Evolutionary conservation across 1,284 basidiomycete genomes (phyloP).

Genomic region (Leccinum solheimii): DNA sequence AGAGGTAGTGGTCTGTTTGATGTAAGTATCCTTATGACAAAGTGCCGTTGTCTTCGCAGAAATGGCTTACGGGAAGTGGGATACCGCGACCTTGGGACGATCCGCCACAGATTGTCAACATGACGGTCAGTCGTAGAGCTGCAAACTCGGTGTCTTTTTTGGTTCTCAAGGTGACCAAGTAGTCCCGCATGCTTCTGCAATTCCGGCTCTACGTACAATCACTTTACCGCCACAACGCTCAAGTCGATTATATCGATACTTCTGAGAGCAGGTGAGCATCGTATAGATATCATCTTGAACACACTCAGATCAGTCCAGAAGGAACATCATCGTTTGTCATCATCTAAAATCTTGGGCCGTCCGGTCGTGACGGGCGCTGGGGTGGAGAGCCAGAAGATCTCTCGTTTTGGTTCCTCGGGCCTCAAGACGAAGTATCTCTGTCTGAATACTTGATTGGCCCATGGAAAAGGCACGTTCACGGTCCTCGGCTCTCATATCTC

Average conservation of each 20-base stretch:
- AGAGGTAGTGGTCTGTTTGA: neutral
- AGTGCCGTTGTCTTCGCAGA: neutral
- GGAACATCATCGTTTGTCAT: neutral
- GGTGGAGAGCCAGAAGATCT: conserved; percentile 2
- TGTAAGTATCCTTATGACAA: neutral
- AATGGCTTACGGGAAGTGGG: neutral
- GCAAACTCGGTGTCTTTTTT: neutral
- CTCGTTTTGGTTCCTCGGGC: neutral
- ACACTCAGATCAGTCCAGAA: neutral
- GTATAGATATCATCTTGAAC: neutral
- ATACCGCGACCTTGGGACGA: conserved; percentile 11
- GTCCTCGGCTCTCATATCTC: conserved; percentile 1
- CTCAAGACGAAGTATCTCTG: neutral
- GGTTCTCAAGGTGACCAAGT: neutral
- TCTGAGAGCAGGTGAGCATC: neutral
- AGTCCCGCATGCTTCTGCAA: neutral
- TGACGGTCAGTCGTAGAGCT: neutral
- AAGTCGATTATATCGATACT: neutral
- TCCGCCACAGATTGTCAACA: conserved; percentile 22
- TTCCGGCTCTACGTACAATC: neutral
- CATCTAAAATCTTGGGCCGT: neutral
- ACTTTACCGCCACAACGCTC: neutral
- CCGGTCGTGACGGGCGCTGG: neutral
- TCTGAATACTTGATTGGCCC: neutral
- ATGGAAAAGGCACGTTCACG: neutral